Base-by-base conservation (phyloP, 106 monocot genomes). In the Allium cepa region DNA sequence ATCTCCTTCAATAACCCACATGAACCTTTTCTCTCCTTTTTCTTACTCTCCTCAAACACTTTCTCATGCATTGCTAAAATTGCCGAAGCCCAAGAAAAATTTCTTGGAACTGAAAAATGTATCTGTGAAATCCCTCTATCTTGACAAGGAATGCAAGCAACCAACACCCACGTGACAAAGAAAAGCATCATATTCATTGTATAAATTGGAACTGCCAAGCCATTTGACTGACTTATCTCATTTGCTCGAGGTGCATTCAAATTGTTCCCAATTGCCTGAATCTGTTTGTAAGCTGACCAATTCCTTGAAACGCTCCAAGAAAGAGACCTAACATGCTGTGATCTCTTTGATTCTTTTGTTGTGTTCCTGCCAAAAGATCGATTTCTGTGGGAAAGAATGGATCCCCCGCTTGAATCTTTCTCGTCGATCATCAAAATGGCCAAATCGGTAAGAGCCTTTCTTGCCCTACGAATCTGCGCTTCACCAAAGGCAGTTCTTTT, bases 1-100 rank as follows among this genome's bases (percentile, higher is more conserved):
- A 90, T 80, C 71, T 90, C 90, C 76, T 71, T 90, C 52, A 90
- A 36, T 72, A 90, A 48, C 48, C 82, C 90, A 45, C 26, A 60
- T 8, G 82, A 78, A 36, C 78, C 77, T 71, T 70, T 85, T 74
- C 76, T 75, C n/a, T 85, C 90, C 80, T 73, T 82, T 78, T 59
- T 80, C 80, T 83, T 90, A 16, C 80, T 83, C 71, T 90, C 90
- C 49, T 90, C 90, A 8, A 85, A 1, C 18, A 90, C 83, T 52
- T 49, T 62, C 13, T 90, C 90, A 16, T 82, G 80, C 15, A 90
- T 55, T 0, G 75, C 78, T 14, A 66, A 47, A 16, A 90, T 7
- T 7, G 79, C 55, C 18, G 59, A 68, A 3, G 77, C 85, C 85
- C 90, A 90, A 1, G 60, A 12, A 67, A 83, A 85, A 62, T 36